phyloP scores from a whole-genome alignment of 2,329 filamentous ascomycete genomes.

The Trichoderma sp. region DNA sequence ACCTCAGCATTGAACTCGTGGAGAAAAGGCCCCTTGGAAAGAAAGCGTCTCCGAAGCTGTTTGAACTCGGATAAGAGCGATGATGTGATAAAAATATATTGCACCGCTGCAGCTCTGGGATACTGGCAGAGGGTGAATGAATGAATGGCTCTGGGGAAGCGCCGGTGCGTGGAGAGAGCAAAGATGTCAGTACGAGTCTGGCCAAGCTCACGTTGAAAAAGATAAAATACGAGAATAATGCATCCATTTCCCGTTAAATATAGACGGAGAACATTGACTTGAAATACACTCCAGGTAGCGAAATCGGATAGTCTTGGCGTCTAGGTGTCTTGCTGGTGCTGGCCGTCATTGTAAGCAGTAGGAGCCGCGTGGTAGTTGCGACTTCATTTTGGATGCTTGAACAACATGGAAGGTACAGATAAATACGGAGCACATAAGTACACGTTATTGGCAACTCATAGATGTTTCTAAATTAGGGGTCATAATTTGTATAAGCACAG shows the following conservation, averaged over 20 bases:
- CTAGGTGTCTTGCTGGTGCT: background rate
- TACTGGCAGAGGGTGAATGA: background rate
- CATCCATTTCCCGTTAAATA: background rate
- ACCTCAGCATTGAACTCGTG: background rate
- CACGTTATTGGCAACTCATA: no score
- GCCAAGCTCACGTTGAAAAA: background rate
- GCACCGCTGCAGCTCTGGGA: background rate
- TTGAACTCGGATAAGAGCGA: background rate
- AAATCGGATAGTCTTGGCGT: background rate
- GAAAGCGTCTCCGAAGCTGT: background rate
- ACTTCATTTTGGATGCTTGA: background rate
- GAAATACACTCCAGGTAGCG: background rate
- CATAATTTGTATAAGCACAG: background rate
- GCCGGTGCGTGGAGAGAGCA: background rate
- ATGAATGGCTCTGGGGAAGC: background rate
- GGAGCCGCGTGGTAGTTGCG: background rate
- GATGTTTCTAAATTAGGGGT: no score
- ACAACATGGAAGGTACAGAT: background rate
- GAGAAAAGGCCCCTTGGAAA: background rate
- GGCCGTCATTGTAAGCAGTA: background rate
- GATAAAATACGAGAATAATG: background rate
- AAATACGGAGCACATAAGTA: no score
- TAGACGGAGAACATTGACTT: background rate
- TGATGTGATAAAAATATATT: background rate
- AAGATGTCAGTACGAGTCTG: background rate